Conservation (phyloP, 208 protist genomes). For the Trichomonas vaginalis region DNA sequence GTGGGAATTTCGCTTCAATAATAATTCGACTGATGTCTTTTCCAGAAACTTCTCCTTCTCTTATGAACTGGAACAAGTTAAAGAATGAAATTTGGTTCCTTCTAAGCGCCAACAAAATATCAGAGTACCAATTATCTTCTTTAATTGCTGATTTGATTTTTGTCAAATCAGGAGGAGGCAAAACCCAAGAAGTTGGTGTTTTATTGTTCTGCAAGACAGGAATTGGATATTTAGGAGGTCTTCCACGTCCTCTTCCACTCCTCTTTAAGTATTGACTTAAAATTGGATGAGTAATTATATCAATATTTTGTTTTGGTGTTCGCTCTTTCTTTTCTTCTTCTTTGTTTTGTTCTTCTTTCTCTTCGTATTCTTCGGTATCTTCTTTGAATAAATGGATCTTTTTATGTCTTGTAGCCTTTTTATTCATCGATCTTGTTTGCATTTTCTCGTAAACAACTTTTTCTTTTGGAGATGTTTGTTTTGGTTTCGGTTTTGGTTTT, state of each 20-base stretch:
- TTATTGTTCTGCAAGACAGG: no score
- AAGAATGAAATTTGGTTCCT: no score
- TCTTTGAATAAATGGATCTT: background rate
- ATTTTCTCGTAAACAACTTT: background rate
- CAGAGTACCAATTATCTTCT: no score
- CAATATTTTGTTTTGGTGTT: no score
- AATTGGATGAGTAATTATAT: no score
- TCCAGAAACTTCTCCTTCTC: background rate
- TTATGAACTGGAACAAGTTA: background rate
- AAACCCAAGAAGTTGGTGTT: no score
- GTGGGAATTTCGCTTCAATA: background rate
- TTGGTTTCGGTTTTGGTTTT: background rate
- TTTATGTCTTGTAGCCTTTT: background rate
- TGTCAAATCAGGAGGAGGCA: no score
- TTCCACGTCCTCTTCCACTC: no score
- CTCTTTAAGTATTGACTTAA: no score
- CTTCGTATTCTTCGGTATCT: background rate
- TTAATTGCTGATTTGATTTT: no score
- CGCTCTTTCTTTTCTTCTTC: background rate
- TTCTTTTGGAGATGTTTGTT: background rate
- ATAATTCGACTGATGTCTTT: background rate
- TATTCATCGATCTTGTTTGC: background rate
- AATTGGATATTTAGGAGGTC: no score
- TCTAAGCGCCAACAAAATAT: no score
- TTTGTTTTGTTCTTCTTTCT: background rate